phyloP scores from a whole-genome alignment of 306 rosid species.

The Quercus engelmannii region DNA sequence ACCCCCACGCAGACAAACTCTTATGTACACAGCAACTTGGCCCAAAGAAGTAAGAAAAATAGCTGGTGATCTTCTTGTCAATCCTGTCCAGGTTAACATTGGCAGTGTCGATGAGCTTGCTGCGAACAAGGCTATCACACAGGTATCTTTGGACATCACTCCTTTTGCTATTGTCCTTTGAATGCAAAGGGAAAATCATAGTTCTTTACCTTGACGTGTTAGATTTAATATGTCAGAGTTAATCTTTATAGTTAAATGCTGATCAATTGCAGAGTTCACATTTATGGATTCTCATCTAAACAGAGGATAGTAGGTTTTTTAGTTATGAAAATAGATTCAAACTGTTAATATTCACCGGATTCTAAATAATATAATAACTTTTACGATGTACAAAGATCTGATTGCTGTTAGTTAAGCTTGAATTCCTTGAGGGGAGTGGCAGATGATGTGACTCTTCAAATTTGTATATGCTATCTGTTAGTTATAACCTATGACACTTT shows the following conservation, averaged over 20 bases:
- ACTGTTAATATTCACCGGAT: neutral
- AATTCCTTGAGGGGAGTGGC: no score
- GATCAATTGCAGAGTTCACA: neutral
- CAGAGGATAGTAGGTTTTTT: no score
- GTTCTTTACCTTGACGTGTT: neutral
- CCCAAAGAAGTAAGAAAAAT: constrained; percentile 99
- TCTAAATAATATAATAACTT: neutral
- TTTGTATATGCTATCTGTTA: no score
- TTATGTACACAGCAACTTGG: constrained; percentile 99
- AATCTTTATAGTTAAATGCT: neutral
- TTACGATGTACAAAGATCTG: no score
- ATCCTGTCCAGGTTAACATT: constrained; percentile 97
- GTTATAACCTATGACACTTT: no score
- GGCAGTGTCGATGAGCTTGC: constrained; percentile 94
- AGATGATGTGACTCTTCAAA: no score
- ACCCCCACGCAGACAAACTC: constrained; percentile 94
- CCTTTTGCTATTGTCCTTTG: neutral
- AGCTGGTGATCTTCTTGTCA: constrained; percentile 89
- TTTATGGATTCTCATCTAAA: neutral
- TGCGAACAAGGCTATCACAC: constrained; percentile 95
- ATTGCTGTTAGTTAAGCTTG: no score
- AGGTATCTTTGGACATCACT: constrained; percentile 43
- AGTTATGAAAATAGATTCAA: neutral
- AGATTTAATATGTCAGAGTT: neutral
- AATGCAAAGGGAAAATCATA: neutral